Conservation (phyloP, 2,329 filamentous ascomycete genomes). For the Aspergillus sp. region DNA sequence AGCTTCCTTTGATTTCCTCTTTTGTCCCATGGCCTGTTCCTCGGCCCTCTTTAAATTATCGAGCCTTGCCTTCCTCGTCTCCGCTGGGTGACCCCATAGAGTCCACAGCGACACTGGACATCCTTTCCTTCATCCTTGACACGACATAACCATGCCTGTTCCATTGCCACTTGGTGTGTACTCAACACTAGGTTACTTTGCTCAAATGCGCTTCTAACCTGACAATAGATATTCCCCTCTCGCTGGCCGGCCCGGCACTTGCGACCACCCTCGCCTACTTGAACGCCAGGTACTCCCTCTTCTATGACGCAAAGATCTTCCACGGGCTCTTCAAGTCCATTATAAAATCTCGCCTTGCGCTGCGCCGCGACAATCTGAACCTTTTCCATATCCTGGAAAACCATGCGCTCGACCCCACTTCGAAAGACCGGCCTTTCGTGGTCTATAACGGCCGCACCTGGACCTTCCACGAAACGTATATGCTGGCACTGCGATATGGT, state of each 20-base stretch:
- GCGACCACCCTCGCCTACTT: slow-evolving; percentile 72
- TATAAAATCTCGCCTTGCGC: slow-evolving; percentile 47
- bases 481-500: slow-evolving; percentile 69
- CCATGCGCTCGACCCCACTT: slow-evolving; percentile 59
- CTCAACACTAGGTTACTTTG: neutral
- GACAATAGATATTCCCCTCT: slow-evolving; percentile 35
- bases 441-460: slow-evolving; percentile 68
- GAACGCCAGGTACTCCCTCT: slow-evolving; percentile 68
- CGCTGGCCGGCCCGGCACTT: slow-evolving; percentile 58
- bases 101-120: neutral
- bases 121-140: neutral
- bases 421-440: slow-evolving; percentile 55
- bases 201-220: neutral
- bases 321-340: slow-evolving; percentile 51
- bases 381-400: slow-evolving; percentile 75
- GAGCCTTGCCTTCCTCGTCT: neutral
- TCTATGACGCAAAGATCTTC: slow-evolving; percentile 66
- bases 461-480: slow-evolving; percentile 76
- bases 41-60: neutral
- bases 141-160: slow-evolving; percentile 1
- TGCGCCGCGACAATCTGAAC: slow-evolving; percentile 63
- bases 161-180: slow-evolving; percentile 7
- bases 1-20: neutral
- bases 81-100: neutral
- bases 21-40: neutral